phyloP scores from a whole-genome alignment of 2,329 filamentous ascomycete genomes.

The Trichothecium roseum region DNA sequence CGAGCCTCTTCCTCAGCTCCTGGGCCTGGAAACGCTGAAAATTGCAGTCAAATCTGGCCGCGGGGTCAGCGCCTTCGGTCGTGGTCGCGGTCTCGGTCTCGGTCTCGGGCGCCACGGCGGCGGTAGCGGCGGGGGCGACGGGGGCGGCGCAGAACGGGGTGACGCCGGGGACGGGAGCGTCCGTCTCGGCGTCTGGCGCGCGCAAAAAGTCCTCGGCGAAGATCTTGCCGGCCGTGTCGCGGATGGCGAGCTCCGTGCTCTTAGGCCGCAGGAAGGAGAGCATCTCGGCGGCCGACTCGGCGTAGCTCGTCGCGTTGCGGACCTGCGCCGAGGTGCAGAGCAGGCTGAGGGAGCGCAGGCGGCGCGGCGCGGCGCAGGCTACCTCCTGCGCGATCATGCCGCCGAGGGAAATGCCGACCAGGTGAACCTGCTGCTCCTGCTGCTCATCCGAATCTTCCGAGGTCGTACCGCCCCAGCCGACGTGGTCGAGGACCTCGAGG shows the following conservation, averaged over 20 bases:
- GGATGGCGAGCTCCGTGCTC: constrained; percentile 54
- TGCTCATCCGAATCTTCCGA: too few species aligned
- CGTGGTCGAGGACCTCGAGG: constrained; percentile 56
- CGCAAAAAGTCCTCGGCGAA: constrained; percentile 57
- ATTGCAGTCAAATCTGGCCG: constrained; percentile 67
- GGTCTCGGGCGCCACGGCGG: too few species aligned
- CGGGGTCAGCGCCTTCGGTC: constrained; percentile 11
- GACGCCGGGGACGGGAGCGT: too few species aligned
- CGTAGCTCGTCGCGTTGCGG: constrained; percentile 49
- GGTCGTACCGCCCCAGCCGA: constrained; percentile 60
- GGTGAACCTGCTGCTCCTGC: constrained; percentile 45
- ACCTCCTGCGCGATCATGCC: constrained; percentile 91
- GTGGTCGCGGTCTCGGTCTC: constrained; percentile 28
- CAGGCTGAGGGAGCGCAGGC: constrained; percentile 46
- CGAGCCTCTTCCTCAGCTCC: constrained; percentile 61
- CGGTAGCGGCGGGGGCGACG: too few species aligned
- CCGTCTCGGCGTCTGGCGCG: constrained; percentile 44
- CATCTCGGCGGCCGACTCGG: constrained; percentile 53
- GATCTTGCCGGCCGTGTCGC: constrained; percentile 52
- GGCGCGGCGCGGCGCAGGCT: constrained; percentile 38
- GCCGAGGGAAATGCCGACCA: constrained; percentile 74
- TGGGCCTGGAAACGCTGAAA: constrained; percentile 75
- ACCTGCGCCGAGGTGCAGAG: constrained; percentile 51
- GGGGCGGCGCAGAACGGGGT: too few species aligned
- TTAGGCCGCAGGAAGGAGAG: constrained; percentile 57